Conservation (phyloP, 1,139 yeast genomes). For the Lizanozyma gosingica region DNA sequence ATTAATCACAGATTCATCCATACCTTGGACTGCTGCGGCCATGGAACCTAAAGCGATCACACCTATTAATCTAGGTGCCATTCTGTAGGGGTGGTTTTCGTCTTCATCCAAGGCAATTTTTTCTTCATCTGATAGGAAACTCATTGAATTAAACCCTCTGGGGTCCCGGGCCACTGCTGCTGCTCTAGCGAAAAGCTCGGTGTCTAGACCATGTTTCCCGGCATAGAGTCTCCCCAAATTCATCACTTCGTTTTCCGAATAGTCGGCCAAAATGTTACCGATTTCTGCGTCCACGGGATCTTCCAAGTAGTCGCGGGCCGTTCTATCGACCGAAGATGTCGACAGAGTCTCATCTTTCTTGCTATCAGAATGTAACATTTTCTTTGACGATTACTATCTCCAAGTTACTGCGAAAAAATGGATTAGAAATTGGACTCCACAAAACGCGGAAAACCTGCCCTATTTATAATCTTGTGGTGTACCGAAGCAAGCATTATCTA, state of each 20-base stretch:
- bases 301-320: background rate
- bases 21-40: conserved; percentile 91
- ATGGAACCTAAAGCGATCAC: conserved; percentile 70
- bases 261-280: conserved; percentile 55
- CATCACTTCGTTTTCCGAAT: conserved; percentile 57
- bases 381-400: no score
- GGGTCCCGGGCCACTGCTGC: conserved; percentile 74
- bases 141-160: conserved; percentile 47
- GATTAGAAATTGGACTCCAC: no score
- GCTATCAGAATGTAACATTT: background rate
- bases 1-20: conserved; percentile 83
- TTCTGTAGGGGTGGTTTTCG: conserved; percentile 56
- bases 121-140: conserved; percentile 51
- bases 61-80: conserved; percentile 51
- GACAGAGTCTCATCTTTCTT: background rate
- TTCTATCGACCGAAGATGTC: background rate
- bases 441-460: no score
- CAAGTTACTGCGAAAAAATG: no score
- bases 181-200: conserved; percentile 59
- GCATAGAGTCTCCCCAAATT: conserved; percentile 69
- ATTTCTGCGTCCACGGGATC: conserved; percentile 10
- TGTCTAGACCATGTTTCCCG: conserved; percentile 48
- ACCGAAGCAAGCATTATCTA: no score
- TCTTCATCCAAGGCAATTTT: conserved; percentile 43
- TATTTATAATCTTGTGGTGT: no score